Evolutionary conservation across 1,284 basidiomycete species (phyloP).

Genomic region (Pulchroboletus neoregius): DNA sequence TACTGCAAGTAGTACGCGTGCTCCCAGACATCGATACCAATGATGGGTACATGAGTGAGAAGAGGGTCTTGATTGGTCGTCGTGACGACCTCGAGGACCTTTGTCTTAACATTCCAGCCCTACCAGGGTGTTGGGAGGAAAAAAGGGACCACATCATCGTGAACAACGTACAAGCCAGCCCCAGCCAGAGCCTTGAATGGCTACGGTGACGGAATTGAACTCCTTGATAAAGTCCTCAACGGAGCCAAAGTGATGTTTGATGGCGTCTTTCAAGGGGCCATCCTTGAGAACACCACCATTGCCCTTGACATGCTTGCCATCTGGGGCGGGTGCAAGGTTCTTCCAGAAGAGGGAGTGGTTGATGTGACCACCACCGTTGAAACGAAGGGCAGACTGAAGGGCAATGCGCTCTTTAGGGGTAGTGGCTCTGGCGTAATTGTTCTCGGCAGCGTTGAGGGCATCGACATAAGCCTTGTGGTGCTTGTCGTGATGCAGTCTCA

Average conservation of each 20-base stretch:
- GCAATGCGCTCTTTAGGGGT: constrained; percentile 79
- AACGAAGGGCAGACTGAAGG: constrained; percentile 69
- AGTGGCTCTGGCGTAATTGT: constrained; percentile 59
- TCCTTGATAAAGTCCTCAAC: constrained; percentile 67
- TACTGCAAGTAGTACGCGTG: constrained; percentile 81
- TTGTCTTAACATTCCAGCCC: constrained; percentile 62
- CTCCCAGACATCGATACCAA: constrained; percentile 90
- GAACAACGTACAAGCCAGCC: constrained; percentile 75
- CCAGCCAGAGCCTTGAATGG: constrained; percentile 91
- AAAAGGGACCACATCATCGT: background rate
- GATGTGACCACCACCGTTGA: constrained; percentile 75
- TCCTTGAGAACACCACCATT: constrained; percentile 63
- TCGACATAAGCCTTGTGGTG: constrained; percentile 83
- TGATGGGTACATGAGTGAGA: constrained; percentile 69
- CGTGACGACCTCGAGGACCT: constrained; percentile 70
- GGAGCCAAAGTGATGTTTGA: constrained; percentile 65
- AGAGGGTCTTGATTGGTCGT: constrained; percentile 92
- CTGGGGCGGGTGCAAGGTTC: constrained; percentile 66
- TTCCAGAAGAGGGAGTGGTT: constrained; percentile 96
- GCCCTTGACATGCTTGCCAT: constrained; percentile 45
- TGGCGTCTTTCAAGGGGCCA: constrained; percentile 70
- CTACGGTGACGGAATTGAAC: constrained; percentile 73
- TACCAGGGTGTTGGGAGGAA: constrained; percentile 28
- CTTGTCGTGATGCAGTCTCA: constrained; percentile 85
- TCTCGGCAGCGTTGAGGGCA: constrained; percentile 75